Conservation (phyloP, 2,329 filamentous ascomycete species). For the Fusarium palustre region DNA sequence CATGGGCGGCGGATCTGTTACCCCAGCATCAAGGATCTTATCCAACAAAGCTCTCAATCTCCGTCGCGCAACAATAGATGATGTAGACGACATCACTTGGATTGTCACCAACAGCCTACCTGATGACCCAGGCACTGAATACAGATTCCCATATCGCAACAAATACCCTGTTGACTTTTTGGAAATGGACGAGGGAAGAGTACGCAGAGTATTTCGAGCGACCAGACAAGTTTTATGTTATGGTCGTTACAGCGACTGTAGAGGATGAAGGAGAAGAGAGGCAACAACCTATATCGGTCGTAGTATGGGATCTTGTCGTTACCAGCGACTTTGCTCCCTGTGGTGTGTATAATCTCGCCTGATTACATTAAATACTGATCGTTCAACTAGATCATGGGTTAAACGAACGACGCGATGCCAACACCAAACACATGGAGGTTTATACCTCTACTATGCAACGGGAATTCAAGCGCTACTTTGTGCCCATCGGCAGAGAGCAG, state of each 20-base stretch:
- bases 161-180: constrained; percentile 6
- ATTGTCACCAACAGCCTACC: background rate
- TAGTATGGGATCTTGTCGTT: background rate
- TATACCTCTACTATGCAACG: background rate
- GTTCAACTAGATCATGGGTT: constrained; percentile 6
- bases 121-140: background rate
- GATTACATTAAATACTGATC: background rate
- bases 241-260: background rate
- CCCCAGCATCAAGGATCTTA: background rate
- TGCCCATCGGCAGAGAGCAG: accelerated
- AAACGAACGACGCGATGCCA: constrained; percentile 10
- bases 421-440: background rate
- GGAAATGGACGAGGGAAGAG: constrained; percentile 21
- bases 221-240: background rate
- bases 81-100: constrained; percentile 8
- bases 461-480: background rate
- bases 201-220: constrained; percentile 14
- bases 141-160: constrained; percentile 1
- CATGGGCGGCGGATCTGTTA: constrained; percentile 2
- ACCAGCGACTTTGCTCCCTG: background rate
- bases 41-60: background rate
- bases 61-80: background rate
- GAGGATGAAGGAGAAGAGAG: background rate
- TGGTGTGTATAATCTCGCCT: background rate
- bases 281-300: background rate